phyloP scores from a whole-genome alignment of 2,329 filamentous ascomycete species.

The Fusarium sp. region DNA sequence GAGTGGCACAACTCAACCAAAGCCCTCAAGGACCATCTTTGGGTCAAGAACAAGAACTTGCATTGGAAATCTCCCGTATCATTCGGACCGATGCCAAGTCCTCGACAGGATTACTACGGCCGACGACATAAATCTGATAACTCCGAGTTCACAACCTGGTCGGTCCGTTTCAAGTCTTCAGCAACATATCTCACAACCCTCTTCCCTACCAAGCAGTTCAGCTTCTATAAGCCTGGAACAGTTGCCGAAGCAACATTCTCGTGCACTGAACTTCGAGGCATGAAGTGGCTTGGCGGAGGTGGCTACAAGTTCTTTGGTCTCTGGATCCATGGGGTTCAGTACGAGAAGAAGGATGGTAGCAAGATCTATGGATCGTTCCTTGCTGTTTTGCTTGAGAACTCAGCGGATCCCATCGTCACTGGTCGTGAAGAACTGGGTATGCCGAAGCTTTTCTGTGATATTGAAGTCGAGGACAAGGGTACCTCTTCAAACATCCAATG shows the following conservation, averaged over 20 bases:
- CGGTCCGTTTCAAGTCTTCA: constrained; percentile 64
- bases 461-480: constrained; percentile 55
- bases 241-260: constrained; percentile 60
- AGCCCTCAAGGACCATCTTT: constrained; percentile 27
- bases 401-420: constrained; percentile 71
- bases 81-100: constrained; percentile 44
- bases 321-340: constrained; percentile 73
- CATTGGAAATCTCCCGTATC: constrained; percentile 41
- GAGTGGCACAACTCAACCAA: constrained; percentile 41
- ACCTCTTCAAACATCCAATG: constrained; percentile 3
- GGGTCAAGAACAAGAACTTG: constrained; percentile 18
- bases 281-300: constrained; percentile 72
- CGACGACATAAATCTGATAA: neutral
- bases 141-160: constrained; percentile 59
- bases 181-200: constrained; percentile 63
- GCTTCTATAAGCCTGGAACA: constrained; percentile 59
- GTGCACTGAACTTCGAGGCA: constrained; percentile 60
- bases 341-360: constrained; percentile 63
- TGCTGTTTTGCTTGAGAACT: constrained; percentile 69
- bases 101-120: constrained; percentile 35
- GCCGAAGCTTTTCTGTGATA: constrained; percentile 68
- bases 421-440: constrained; percentile 73
- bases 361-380: constrained; percentile 66
- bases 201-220: constrained; percentile 58
- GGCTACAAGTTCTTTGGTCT: constrained; percentile 71